A percentile compares a stretch with the other conserved stretches of the same genome.
Evolutionary conservation across 768 basidiomycete species (phyloP).

Genomic region (Termitomyces sp.): DNA sequence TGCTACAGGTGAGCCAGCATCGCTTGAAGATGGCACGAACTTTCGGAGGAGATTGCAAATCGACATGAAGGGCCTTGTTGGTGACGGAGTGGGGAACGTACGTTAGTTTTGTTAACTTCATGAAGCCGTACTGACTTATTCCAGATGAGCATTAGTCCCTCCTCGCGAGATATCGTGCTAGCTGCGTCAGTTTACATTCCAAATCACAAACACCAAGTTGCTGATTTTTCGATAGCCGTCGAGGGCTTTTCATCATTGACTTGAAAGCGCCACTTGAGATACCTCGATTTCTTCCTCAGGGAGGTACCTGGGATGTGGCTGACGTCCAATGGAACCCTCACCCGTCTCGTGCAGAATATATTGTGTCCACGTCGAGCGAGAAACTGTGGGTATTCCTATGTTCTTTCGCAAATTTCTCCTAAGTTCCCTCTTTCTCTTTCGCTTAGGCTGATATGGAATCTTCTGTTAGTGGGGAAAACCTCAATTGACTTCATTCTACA

Average conservation of each 20-base stretch:
- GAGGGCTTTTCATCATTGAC: slow-evolving; percentile 94
- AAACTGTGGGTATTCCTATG: slow-evolving; percentile 54
- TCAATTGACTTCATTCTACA: slow-evolving; percentile 82
- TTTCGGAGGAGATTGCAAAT: slow-evolving; percentile 60
- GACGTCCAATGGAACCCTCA: slow-evolving; percentile 95
- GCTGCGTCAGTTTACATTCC: slow-evolving; percentile 52
- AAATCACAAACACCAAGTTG: background rate
- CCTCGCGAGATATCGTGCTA: slow-evolving; percentile 82
- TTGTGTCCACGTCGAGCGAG: slow-evolving; percentile 84
- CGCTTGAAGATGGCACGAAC: slow-evolving; percentile 51
- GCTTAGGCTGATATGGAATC: slow-evolving; percentile 86
- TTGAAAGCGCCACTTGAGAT: slow-evolving; percentile 80
- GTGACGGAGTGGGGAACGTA: slow-evolving; percentile 81
- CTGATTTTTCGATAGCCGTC: slow-evolving; percentile 39
- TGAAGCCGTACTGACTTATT: slow-evolving; percentile 6
- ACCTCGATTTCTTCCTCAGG: slow-evolving; percentile 93
- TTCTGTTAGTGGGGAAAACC: slow-evolving; percentile 65
- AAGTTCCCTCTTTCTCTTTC: background rate
- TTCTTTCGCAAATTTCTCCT: background rate
- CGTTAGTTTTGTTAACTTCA: slow-evolving; percentile 21
- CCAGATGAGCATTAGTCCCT: slow-evolving; percentile 90
- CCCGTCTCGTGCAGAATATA: slow-evolving; percentile 65
- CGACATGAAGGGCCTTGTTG: slow-evolving; percentile 74
- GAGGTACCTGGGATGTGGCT: slow-evolving; percentile 93
- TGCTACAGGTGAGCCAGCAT: slow-evolving; percentile 7